Conservation (phyloP, 371 early-diverging fungal species). For the Parasitella parasitica region DNA sequence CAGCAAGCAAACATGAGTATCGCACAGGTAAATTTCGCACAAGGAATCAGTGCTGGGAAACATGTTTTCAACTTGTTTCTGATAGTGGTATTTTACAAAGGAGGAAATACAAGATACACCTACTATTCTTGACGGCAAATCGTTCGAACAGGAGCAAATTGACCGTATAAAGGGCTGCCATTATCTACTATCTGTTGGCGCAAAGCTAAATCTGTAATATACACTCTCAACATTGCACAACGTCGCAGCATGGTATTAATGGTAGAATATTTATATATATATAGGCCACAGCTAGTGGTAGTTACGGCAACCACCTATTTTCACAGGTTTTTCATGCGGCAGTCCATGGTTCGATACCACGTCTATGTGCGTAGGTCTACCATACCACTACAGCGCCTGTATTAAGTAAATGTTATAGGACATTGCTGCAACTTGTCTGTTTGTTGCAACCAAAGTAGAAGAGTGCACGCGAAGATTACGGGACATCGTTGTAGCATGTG, state of each 20-base stretch:
- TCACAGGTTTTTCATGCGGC: conserved; percentile 82
- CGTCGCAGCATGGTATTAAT: background rate
- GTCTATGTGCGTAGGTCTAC: conserved; percentile 56
- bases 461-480: conserved; percentile 68
- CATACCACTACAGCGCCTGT: background rate
- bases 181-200: conserved; percentile 66
- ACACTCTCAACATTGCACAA: background rate
- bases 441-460: conserved; percentile 80
- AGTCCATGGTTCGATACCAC: conserved; percentile 63
- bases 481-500: conserved; percentile 58
- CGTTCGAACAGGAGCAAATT: conserved; percentile 54
- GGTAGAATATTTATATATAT: background rate
- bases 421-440: conserved; percentile 74
- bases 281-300: conserved; percentile 64
- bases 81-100: conserved; percentile 67
- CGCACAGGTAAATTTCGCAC: background rate
- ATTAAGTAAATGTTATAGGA: conserved; percentile 46
- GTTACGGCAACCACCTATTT: conserved; percentile 74
- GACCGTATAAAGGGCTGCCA: conserved; percentile 65
- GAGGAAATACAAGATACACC: conserved; percentile 70
- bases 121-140: conserved; percentile 48
- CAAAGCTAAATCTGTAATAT: conserved; percentile 60
- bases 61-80: background rate
- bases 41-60: background rate
- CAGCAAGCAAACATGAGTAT: background rate